Evolutionary conservation across 1,284 basidiomycete species (phyloP), one percentile per base, ranked within the genome.

Genomic region (Psilocybe mexicana): DNA sequence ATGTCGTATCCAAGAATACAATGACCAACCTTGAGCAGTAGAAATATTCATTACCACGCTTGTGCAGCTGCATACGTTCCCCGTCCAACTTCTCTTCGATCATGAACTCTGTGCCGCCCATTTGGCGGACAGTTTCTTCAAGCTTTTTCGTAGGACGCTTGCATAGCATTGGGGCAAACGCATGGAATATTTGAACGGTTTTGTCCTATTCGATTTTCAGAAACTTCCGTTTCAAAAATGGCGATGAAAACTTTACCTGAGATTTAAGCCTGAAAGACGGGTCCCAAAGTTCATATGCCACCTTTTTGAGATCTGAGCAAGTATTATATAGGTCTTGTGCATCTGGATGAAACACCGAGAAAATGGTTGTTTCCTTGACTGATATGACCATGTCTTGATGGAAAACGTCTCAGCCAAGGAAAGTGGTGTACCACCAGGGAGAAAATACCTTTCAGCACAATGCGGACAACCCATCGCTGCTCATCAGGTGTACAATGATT

Each of bases 11-110:
- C 4, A 40, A 6, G 14, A 36, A 8, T 4, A 11, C 30, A n/a
- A 18, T 6, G 2, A 60, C 73, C 53, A 55, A 90, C 93, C 93
- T 84, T 7, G 94, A 97, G 68, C 88, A 95, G 68, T 96, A 98
- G 65, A 90, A 92, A 70, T 92, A 98, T 69, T 93, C 86, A 59
- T 91, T 88, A 1, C 90, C 92, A 50, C 88, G 80, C 72, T 93
- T 96, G 69, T 98, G 96, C 51, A 98, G 67, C 70, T 98, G 96
- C 73, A 98, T 94, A 28, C 96, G 79, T 71, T 98, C 95, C 1
- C 95, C 95, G 67, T 98, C 95, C 1, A 97, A 81, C 71, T 98
- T 98, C 75, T 98, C 96, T 70, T 98, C 95, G 47, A 98, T 91
- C 61, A 94, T 78, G 70, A 97, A 97, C 51, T 81, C 74, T 11